These are phyloP conservation scores for Magnusiomyces suaveolens DNA, from an alignment of 1,139 yeast genomes.

Conservation along the genomic window DNA sequence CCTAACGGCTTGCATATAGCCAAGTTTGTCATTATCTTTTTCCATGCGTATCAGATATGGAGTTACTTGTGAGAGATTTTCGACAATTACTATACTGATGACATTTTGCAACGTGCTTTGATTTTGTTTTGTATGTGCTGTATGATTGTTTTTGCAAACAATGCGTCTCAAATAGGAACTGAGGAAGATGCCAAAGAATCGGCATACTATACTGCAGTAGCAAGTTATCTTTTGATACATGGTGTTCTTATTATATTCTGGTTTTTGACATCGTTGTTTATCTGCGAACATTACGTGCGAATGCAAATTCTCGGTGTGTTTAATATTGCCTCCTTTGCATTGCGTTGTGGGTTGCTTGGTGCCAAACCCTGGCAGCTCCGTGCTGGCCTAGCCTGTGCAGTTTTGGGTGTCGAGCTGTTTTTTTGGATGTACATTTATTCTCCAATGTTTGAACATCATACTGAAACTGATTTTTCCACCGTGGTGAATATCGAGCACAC, in stretches of 20 bases:
- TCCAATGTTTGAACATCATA: slow-evolving; percentile 39
- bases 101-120: slow-evolving; percentile 45
- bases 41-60: slow-evolving; percentile 59
- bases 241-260: slow-evolving; percentile 21
- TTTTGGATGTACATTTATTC: slow-evolving; percentile 16
- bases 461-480: slow-evolving; percentile 43
- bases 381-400: slow-evolving; percentile 41
- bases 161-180: slow-evolving; percentile 36
- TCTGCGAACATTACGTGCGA: slow-evolving; percentile 48
- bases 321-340: slow-evolving; percentile 17
- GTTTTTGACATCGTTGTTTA: slow-evolving; percentile 40
- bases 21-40: slow-evolving; percentile 43
- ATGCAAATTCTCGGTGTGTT: slow-evolving; percentile 37
- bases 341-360: slow-evolving; percentile 33
- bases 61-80: slow-evolving; percentile 53
- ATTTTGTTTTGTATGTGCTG: slow-evolving; percentile 47
- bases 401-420: slow-evolving; percentile 38
- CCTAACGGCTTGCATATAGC: slow-evolving; percentile 43
- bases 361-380: slow-evolving; percentile 38
- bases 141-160: slow-evolving; percentile 46
- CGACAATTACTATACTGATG: slow-evolving; percentile 57
- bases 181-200: slow-evolving; percentile 26
- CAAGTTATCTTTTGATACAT: slow-evolving; percentile 19
- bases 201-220: slow-evolving; percentile 18
- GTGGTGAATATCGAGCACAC: slow-evolving; percentile 61